A percentile compares a stretch with the other conserved stretches of the same genome.
These are phyloP conservation scores for Aspergillus brasiliensis DNA, from an alignment of 2,329 filamentous ascomycete species.

Conservation along the genomic window DNA sequence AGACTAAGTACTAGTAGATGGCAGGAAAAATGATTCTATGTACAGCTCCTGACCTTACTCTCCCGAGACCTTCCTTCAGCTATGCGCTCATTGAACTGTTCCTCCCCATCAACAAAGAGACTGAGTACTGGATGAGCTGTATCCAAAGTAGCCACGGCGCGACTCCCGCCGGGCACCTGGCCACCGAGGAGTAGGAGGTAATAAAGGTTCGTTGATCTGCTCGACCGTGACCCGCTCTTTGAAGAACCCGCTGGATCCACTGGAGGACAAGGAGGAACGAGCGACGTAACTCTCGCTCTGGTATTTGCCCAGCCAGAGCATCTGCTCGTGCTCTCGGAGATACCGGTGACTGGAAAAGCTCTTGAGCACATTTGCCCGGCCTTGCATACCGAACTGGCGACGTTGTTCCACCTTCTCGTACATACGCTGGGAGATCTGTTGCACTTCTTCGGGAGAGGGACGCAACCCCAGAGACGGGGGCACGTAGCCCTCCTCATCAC, in stretches of 20 bases:
- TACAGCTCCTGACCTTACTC: background rate
- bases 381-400: conserved; percentile 60
- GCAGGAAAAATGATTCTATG: background rate
- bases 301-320: conserved; percentile 53
- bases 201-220: background rate
- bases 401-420: conserved; percentile 59
- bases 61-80: background rate
- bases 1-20: background rate
- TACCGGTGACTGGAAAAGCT: conserved; percentile 61
- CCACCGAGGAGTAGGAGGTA: conserved; percentile 2
- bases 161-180: background rate
- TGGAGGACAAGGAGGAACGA: conserved; percentile 7
- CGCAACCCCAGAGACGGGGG: conserved; percentile 50
- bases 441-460: conserved; percentile 53
- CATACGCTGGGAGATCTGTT: conserved; percentile 59
- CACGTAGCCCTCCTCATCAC: conserved; percentile 44
- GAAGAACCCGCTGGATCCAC: conserved; percentile 9
- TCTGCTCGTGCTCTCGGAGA: conserved; percentile 63
- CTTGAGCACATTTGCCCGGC: conserved; percentile 59
- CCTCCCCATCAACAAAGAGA: background rate
- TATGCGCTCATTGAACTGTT: background rate
- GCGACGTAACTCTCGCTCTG: conserved; percentile 19
- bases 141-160: background rate
- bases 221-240: conserved; percentile 4
- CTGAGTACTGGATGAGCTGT: conserved; percentile 5